Evolutionary conservation across 1,284 basidiomycete species (phyloP), one percentile per base, ranked within the genome.

Genomic region (Ceratobasidium sp.): DNA sequence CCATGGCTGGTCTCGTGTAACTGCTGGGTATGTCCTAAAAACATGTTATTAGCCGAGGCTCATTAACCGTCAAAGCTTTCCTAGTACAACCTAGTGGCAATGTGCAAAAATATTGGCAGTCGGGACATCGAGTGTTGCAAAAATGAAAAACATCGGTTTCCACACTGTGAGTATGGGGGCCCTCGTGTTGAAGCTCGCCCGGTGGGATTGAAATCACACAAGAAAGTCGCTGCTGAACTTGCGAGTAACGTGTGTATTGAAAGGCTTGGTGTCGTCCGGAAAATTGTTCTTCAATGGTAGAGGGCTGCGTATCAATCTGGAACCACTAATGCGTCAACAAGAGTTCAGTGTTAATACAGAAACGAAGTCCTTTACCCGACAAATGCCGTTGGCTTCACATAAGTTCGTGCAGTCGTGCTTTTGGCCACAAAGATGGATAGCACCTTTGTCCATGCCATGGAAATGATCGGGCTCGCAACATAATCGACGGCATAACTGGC

Each of bases 1-100:
- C 88, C 88, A 74, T 89, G 88, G 28, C 82, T 82, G 0, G 88
- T 89, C 36, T 89, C 87, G 69, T 89, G 88, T 48, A 87, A 85
- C 73, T 84, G 81, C 74, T 89, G 88, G 0, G 85, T 64, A 74
- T 89, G 88, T 0, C 85, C 88, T 89, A 70, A 67, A 58, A 26
- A 18, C 18, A 18, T 4, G 18, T 67, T 34, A 52, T 39, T 45
- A 48, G 14, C 9, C 14, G 6, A 46, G 28, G 26, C 0, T 30
- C 4, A 3, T 34, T 23, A 41, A 9, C 2, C 16, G 28, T 4
- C n/a, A 18, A 60, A n/a, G 21, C 12, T 16, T 16, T 36, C 39
- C 8, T 12, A 30, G 32, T 45, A 26, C 14, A 71, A 88, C 88
- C 86, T 46, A 84, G 80, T 2, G 85, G 86, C 1, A 88, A 77